A percentile compares a stretch with the other conserved stretches of the same genome.
Evolutionary conservation across 202 grass and related monocot species (phyloP).

Genomic region (Eragrostis tef): DNA sequence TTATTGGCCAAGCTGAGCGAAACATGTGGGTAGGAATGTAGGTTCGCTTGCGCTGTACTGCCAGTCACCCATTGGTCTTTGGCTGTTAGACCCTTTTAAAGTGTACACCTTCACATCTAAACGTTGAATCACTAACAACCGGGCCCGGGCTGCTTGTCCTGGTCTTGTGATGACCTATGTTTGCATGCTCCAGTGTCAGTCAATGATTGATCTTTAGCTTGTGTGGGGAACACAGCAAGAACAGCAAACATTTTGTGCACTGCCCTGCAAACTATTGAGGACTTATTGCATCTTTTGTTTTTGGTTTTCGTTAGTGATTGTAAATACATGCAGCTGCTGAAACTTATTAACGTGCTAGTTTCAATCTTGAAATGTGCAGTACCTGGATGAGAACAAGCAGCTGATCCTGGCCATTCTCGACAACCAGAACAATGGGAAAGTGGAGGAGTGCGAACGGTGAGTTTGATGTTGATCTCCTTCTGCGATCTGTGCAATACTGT

Average conservation of each 20-base stretch:
- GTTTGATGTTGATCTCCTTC: conserved; percentile 18
- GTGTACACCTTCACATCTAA: conserved; percentile 27
- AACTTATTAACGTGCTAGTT: conserved; percentile 23
- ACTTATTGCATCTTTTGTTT: background rate
- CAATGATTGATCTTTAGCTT: conserved; percentile 46
- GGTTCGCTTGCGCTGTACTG: conserved; percentile 49
- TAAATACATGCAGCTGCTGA: background rate
- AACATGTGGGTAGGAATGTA: conserved; percentile 57
- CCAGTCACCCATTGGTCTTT: conserved; percentile 40
- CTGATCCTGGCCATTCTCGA: conserved; percentile 89
- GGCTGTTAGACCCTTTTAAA: conserved; percentile 44
- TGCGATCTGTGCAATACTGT: background rate
- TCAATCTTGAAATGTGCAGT: conserved; percentile 61
- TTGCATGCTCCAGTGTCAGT: conserved; percentile 48
- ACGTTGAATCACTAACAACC: conserved; percentile 35
- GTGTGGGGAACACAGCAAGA: background rate
- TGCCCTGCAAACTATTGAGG: conserved; percentile 6
- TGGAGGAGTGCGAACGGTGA: conserved; percentile 86
- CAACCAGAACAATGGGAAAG: conserved; percentile 89
- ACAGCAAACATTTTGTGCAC: background rate
- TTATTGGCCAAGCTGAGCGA: conserved; percentile 31
- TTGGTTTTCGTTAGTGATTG: conserved; percentile 4
- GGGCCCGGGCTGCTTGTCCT: conserved; percentile 43
- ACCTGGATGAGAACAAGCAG: conserved; percentile 97
- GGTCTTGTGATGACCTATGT: conserved; percentile 43